Evolutionary conservation across 2,329 filamentous ascomycete species (phyloP), one percentile per base, ranked within the genome.

Genomic region (Botrytis galanthina): DNA sequence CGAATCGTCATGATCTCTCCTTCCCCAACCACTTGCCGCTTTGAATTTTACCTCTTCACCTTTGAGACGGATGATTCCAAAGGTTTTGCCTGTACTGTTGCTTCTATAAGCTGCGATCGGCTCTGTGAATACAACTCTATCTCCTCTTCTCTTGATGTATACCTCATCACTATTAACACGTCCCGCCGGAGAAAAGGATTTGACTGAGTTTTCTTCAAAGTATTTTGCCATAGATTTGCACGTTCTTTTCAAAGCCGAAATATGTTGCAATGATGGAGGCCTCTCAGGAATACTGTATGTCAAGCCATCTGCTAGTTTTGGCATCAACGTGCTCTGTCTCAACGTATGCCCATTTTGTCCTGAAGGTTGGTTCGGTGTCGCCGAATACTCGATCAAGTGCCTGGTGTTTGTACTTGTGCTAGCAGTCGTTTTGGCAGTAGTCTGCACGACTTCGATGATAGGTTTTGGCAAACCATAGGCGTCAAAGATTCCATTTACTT

Each of bases 301-400:
- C 29, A 69, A 69, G 35, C 66, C 66, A 32, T 69, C 48, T 42
- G 66, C 37, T 39, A 32, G n/a, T n/a, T 69, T 51, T 42, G 66
- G 66, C 48, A 69, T 57, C 20, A 69, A 69, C n/a, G 48, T 57
- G 29, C 66, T 57, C 18, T 69, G 66, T 57, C 35, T 32, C n/a
- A 32, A 32, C 1, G 10, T 57, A 69, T 42, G 18, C 32, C 10
- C 66, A 69, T 69, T 42, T 42, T 69, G 48, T 32, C 7, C 29
- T 16, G 26, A 32, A 57, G 3, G 1, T 42, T 57, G 48, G 16
- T 57, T 69, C 6, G 48, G 37, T 37, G 26, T 42, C n/a, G 48
- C n/a, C 22, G 22, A 9, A 20, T 68, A 42, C 9, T 42, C 48
- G 18, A 69, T 39, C 8, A 51, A n/a, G 22, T 6, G 37, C 22